Conservation (phyloP, 1,284 basidiomycete species). For the Ceraceosorus bombacis region DNA sequence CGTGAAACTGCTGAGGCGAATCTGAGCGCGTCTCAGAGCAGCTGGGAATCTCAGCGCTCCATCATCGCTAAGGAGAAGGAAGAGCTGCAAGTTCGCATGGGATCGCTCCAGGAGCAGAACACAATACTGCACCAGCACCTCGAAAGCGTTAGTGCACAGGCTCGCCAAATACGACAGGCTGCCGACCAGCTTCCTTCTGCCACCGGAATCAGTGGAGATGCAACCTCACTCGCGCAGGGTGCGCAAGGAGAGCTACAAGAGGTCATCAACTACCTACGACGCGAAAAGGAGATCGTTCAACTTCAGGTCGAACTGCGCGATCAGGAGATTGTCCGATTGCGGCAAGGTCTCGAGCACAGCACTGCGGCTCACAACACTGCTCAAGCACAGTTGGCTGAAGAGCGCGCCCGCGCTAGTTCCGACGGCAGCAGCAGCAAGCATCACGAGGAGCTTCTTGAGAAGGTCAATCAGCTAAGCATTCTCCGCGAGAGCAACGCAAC, state of each 20-base stretch:
- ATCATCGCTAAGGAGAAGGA: conserved; percentile 67
- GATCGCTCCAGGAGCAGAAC: conserved; percentile 72
- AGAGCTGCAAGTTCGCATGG: conserved; percentile 63
- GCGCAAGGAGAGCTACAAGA: conserved; percentile 56
- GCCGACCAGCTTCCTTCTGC: conserved; percentile 37
- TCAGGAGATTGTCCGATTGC: conserved; percentile 70
- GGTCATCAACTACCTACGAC: conserved; percentile 72
- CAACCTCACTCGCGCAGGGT: conserved; percentile 19
- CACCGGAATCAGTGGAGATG: conserved; percentile 55
- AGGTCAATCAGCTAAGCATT: conserved; percentile 78
- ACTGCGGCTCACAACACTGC: conserved; percentile 64
- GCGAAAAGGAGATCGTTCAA: conserved; percentile 83
- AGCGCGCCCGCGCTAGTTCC: conserved; percentile 20
- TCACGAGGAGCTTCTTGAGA: conserved; percentile 74
- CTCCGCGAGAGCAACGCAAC: conserved; percentile 81
- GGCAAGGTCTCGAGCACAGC: conserved; percentile 67
- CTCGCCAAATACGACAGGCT: conserved; percentile 61
- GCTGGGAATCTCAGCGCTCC: conserved; percentile 71
- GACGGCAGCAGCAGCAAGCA: conserved; percentile 62
- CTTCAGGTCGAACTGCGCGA: conserved; percentile 76
- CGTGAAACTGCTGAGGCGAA: conserved; percentile 69
- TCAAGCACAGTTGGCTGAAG: conserved; percentile 49
- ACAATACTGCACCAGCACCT: conserved; percentile 71
- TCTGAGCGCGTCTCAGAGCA: conserved; percentile 61
- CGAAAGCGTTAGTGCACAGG: conserved; percentile 74